These are phyloP conservation scores for Penicillium verrucosum DNA, from an alignment of 2,329 filamentous ascomycete species.

Conservation along the genomic window DNA sequence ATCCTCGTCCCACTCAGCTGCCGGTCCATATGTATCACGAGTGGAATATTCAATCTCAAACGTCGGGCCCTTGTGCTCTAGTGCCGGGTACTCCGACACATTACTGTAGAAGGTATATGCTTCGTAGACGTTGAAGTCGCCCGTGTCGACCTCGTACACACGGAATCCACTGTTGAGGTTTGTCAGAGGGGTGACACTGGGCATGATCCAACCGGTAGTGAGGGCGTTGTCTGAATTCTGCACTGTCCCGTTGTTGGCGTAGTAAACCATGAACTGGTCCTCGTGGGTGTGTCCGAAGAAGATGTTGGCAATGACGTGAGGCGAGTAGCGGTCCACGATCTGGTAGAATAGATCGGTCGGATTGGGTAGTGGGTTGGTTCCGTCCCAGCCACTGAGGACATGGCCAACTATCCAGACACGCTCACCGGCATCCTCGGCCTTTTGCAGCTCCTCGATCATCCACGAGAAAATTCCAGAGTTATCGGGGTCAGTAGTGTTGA, in stretches of 20 bases:
- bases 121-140: conserved; percentile 53
- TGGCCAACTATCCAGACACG: conserved; percentile 56
- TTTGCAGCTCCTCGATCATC: conserved; percentile 52
- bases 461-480: conserved; percentile 49
- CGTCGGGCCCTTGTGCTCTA: conserved; percentile 45
- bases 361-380: conserved; percentile 52
- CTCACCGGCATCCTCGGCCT: conserved; percentile 52
- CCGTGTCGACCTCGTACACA: conserved; percentile 55
- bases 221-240: conserved; percentile 43
- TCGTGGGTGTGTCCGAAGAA: conserved; percentile 58
- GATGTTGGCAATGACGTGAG: conserved; percentile 54
- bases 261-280: conserved; percentile 55
- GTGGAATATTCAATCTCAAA: conserved; percentile 53
- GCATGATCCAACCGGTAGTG: conserved; percentile 52
- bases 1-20: conserved; percentile 45
- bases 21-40: conserved; percentile 47
- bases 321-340: conserved; percentile 54
- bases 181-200: conserved; percentile 52
- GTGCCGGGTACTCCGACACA: conserved; percentile 44
- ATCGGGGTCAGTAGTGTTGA: conserved; percentile 53
- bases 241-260: conserved; percentile 51
- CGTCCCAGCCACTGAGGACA: conserved; percentile 57
- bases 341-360: conserved; percentile 55
- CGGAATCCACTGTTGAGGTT: conserved; percentile 55
- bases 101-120: conserved; percentile 55